These are phyloP conservation scores for Talaromyces verruculosus DNA, from an alignment of 2,329 filamentous ascomycete genomes.

Conservation along the genomic window DNA sequence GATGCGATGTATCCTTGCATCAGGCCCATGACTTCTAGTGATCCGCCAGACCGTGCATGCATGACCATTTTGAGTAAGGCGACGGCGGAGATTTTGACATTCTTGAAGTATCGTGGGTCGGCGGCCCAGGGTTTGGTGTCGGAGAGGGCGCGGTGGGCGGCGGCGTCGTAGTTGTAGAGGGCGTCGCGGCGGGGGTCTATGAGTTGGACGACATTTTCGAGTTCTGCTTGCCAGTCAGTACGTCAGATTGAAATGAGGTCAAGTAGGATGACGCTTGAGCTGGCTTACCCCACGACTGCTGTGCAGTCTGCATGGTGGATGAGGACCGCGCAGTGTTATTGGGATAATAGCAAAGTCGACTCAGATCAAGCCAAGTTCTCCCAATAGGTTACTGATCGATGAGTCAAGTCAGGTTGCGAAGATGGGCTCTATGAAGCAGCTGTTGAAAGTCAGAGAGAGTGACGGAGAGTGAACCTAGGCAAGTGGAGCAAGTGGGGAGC, in stretches of 20 bases:
- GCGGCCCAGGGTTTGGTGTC: constrained; percentile 70
- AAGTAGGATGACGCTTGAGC: neutral
- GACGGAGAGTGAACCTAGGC: neutral
- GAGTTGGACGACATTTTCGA: constrained; percentile 80
- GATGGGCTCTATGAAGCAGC: neutral
- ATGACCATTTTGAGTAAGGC: constrained; percentile 98
- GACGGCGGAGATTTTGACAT: constrained; percentile 87
- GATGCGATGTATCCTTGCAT: constrained; percentile 94
- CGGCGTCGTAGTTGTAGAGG: constrained; percentile 78
- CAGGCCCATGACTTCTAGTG: constrained; percentile 92
- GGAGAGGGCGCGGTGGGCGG: constrained; percentile 66
- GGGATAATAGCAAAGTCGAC: neutral
- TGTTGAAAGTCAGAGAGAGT: neutral
- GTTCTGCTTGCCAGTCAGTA: constrained; percentile 45
- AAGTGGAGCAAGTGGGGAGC: constrained; percentile 1
- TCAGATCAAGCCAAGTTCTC: neutral
- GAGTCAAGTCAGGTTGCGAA: neutral
- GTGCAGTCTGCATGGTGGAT: constrained; percentile 55
- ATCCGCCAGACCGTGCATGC: constrained; percentile 93
- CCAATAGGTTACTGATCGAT: neutral
- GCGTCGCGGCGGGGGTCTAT: constrained; percentile 86
- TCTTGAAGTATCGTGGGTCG: constrained; percentile 85
- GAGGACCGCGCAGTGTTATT: neutral
- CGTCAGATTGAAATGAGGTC: too few relatives aligned
- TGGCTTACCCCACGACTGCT: constrained; percentile 60